Evolutionary conservation across 352 stramenopile species (phyloP).

Genomic region (Globisporangium spinosum): DNA sequence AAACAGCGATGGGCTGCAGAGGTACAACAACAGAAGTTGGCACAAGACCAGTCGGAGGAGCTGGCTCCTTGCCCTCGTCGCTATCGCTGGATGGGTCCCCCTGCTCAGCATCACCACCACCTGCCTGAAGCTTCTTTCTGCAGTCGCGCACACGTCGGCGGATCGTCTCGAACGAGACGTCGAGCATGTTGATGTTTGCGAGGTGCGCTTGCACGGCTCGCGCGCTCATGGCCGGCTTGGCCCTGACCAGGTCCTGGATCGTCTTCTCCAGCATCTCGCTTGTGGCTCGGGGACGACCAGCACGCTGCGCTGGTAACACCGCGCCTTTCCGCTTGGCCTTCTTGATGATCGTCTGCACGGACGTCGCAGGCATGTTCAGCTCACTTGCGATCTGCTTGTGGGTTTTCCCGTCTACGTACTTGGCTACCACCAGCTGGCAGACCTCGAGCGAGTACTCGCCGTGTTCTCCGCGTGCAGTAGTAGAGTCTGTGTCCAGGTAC

Average conservation of each 20-base stretch:
- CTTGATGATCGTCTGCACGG: constrained; percentile 34
- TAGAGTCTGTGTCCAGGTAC: background rate
- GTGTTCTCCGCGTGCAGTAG: background rate
- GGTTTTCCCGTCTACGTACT: constrained; percentile 18
- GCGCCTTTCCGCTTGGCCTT: constrained; percentile 29
- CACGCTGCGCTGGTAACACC: constrained; percentile 22
- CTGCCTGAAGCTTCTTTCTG: constrained; percentile 14
- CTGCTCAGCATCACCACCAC: background rate
- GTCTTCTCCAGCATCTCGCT: constrained; percentile 27
- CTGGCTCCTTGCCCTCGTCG: background rate
- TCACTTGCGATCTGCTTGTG: constrained; percentile 29
- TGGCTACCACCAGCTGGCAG: constrained; percentile 22
- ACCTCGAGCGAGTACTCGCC: constrained; percentile 25
- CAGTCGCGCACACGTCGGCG: constrained; percentile 33
- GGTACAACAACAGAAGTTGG: background rate
- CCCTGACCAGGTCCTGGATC: constrained; percentile 25
- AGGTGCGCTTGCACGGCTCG: constrained; percentile 29
- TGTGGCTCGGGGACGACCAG: constrained; percentile 28
- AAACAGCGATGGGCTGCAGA: background rate
- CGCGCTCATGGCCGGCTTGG: constrained; percentile 21
- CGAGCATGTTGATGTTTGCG: constrained; percentile 15
- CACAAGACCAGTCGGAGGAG: background rate
- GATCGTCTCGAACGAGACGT: constrained; percentile 41
- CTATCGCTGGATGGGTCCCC: constrained; percentile 2
- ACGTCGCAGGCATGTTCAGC: constrained; percentile 29